Conservation (phyloP, 2,329 filamentous ascomycete genomes). For the Talaromyces sp. region DNA sequence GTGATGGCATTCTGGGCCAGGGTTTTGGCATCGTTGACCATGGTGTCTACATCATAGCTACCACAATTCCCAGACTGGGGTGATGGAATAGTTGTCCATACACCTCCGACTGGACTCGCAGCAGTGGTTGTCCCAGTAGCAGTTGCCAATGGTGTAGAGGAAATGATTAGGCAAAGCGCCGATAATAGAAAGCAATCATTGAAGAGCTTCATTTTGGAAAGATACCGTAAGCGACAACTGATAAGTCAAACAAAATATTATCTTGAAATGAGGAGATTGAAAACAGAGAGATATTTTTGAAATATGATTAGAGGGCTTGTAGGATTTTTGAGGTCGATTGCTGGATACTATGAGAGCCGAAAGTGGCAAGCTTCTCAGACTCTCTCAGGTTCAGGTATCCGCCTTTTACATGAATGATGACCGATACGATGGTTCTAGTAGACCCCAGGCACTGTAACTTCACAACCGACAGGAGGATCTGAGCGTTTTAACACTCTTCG, state of each 20-base stretch:
- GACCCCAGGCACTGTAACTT: not conserved
- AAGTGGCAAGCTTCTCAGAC: not conserved
- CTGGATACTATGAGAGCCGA: not conserved
- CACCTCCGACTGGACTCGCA: not conserved
- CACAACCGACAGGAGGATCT: not conserved
- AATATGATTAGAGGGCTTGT: not conserved
- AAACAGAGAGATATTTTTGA: not conserved
- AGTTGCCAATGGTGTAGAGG: not conserved
- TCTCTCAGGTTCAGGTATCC: too few species aligned
- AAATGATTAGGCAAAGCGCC: not conserved
- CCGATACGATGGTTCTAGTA: not conserved
- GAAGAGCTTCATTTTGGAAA: not conserved
- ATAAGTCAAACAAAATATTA: not conserved
- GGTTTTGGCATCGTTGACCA: conserved; percentile 1
- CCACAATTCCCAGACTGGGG: not conserved
- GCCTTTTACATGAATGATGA: not conserved
- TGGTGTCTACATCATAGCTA: not conserved
- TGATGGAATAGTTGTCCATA: not conserved
- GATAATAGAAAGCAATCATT: not conserved
- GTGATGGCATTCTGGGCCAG: not conserved
- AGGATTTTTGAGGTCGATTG: not conserved
- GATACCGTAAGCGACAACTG: not conserved
- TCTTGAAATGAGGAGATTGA: not conserved
- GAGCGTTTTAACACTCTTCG: not conserved
- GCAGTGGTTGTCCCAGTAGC: not conserved